Conservation (phyloP, 2,329 filamentous ascomycete species). For the Colletotrichum chrysophilum region DNA sequence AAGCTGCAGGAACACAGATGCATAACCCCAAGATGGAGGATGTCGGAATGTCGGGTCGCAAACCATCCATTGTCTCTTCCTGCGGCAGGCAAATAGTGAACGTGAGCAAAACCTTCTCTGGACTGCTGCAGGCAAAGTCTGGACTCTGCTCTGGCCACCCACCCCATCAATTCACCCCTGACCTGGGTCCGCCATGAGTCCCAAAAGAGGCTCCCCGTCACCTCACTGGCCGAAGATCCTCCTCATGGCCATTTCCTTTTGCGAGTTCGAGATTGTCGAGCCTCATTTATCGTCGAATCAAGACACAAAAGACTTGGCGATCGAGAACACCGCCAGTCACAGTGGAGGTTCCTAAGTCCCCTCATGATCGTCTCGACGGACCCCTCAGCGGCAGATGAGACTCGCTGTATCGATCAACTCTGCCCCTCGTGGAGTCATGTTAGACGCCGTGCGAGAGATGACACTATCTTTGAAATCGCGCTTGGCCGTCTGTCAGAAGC, state of each 20-base stretch:
- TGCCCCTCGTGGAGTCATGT: neutral
- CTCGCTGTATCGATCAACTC: neutral
- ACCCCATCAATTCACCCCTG: constrained; percentile 12
- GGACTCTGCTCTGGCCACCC: constrained; percentile 13
- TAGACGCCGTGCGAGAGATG: constrained; percentile 12
- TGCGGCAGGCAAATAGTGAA: neutral
- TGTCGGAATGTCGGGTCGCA: neutral
- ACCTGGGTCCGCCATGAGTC: neutral
- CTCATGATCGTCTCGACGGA: constrained; percentile 4
- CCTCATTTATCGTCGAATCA: constrained; percentile 5
- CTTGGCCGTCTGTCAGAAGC: constrained; percentile 13
- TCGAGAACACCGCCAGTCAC: neutral
- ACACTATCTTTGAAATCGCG: neutral
- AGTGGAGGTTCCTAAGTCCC: neutral
- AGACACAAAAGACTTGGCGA: neutral
- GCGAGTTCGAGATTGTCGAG: constrained; percentile 10
- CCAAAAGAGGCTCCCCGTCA: constrained; percentile 13
- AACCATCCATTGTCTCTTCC: neutral
- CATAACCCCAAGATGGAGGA: neutral
- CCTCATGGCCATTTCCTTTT: constrained; percentile 3
- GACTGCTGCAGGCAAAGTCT: neutral
- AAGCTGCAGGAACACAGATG: neutral
- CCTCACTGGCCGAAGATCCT: constrained; percentile 3
- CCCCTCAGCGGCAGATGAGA: constrained; percentile 15
- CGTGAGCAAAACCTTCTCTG: neutral